Conservation (phyloP, 768 basidiomycete species). For the Kwoniella bestiolae region DNA sequence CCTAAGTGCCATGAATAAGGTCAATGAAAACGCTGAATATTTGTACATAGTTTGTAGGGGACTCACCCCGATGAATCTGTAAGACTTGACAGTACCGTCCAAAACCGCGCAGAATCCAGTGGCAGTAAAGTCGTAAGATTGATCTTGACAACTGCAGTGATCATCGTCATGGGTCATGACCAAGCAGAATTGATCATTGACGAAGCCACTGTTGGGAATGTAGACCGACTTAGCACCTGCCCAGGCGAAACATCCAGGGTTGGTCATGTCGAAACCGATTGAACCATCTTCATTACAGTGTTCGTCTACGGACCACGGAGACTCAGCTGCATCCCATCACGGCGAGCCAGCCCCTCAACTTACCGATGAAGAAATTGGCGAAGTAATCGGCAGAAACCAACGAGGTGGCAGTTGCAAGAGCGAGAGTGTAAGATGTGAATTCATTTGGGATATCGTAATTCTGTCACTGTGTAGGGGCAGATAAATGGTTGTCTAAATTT, state of each 20-base stretch:
- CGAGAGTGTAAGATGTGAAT: not conserved
- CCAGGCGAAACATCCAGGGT: slow-evolving; percentile 17
- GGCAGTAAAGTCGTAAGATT: slow-evolving; percentile 10
- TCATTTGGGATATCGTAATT: too few species aligned
- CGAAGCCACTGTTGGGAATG: slow-evolving; percentile 13
- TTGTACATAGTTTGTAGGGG: not conserved
- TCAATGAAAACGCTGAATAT: too few species aligned
- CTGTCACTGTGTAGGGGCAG: too few species aligned
- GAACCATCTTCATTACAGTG: slow-evolving; percentile 23
- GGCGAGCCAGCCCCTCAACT: too few species aligned
- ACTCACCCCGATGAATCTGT: slow-evolving; percentile 17
- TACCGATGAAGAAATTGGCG: slow-evolving; percentile 33
- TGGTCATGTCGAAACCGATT: slow-evolving; percentile 23
- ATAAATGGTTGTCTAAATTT: too few species aligned
- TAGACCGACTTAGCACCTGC: slow-evolving; percentile 12
- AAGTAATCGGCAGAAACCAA: slow-evolving; percentile 19
- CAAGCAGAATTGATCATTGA: slow-evolving; percentile 16
- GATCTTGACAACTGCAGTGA: slow-evolving; percentile 2
- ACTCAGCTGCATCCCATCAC: too few species aligned
- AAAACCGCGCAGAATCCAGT: slow-evolving; percentile 15
- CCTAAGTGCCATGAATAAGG: too few species aligned
- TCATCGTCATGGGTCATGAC: slow-evolving; percentile 12
- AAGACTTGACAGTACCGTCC: slow-evolving; percentile 3
- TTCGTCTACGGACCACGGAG: not conserved
- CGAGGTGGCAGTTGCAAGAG: not conserved